A percentile compares a stretch with the other conserved stretches of the same genome.
phyloP scores from a whole-genome alignment of 495 filamentous ascomycete species.

The Aspergillus steynii region DNA sequence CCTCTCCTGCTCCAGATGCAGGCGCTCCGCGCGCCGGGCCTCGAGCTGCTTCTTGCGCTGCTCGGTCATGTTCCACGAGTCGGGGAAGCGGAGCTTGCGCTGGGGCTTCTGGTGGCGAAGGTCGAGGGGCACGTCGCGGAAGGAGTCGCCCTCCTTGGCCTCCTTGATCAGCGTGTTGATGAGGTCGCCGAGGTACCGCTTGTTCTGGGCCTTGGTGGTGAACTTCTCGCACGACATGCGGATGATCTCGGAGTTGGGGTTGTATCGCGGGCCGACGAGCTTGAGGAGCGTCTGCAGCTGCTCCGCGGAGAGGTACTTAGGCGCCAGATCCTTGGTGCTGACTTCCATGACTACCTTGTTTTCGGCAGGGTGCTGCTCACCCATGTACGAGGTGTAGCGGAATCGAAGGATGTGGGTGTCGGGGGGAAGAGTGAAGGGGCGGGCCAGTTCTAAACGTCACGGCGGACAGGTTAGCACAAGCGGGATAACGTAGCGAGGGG shows the following conservation, averaged over 20 bases:
- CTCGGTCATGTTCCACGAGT: constrained; percentile 75
- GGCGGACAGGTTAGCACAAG: constrained; percentile 23
- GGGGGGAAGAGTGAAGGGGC: constrained; percentile 73
- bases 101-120: constrained; percentile 81
- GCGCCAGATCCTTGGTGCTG: constrained; percentile 63
- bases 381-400: constrained; percentile 96
- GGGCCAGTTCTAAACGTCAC: constrained; percentile 63
- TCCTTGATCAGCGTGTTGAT: constrained; percentile 72
- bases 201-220: constrained; percentile 88
- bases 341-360: constrained; percentile 94
- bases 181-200: constrained; percentile 82
- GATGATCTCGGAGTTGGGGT: constrained; percentile 79
- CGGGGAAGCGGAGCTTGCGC: constrained; percentile 68
- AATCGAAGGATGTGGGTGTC: constrained; percentile 74
- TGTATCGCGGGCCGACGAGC: constrained; percentile 83
- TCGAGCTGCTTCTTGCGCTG: constrained; percentile 65
- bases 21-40: constrained; percentile 51
- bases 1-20: constrained; percentile 26
- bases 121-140: constrained; percentile 88
- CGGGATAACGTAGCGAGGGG: not conserved
- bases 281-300: constrained; percentile 85
- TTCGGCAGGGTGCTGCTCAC: constrained; percentile 87
- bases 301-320: constrained; percentile 55
- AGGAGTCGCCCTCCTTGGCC: constrained; percentile 81
- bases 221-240: constrained; percentile 92